Evolutionary conservation across 768 basidiomycete species (phyloP).

Genomic region (Lyophyllum semitale): DNA sequence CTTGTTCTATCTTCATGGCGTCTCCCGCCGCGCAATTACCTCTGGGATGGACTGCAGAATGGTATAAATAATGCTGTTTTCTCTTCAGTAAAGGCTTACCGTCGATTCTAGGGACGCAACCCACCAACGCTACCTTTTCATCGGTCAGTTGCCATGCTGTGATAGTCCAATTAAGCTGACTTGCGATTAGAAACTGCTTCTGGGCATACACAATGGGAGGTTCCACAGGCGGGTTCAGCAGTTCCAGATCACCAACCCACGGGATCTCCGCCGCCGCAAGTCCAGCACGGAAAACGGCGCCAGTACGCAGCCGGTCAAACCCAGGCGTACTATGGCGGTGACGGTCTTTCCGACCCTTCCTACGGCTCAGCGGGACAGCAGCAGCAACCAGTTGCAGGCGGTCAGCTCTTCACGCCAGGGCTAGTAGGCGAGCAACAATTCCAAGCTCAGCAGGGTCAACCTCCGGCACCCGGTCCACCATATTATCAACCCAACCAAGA

Average conservation of each 20-base stretch:
- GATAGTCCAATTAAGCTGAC: conserved; percentile 18
- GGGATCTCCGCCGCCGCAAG: conserved; percentile 47
- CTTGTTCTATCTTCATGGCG: conserved; percentile 39
- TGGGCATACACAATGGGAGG: conserved; percentile 88
- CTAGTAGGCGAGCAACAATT: conserved; percentile 71
- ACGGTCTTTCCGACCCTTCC: conserved; percentile 44
- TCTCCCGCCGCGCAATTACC: conserved; percentile 71
- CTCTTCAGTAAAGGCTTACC: conserved; percentile 14
- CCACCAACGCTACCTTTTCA: conserved; percentile 84
- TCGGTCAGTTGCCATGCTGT: conserved; percentile 58
- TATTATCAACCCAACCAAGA: conserved; percentile 45
- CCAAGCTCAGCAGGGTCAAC: conserved; percentile 58
- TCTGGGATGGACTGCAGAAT: conserved; percentile 92
- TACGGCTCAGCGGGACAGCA: conserved; percentile 40
- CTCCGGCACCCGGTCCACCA: conserved; percentile 30
- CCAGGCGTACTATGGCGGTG: conserved; percentile 77
- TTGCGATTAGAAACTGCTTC: conserved; percentile 72
- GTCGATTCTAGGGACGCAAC: conserved; percentile 65
- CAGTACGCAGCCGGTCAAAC: conserved; percentile 96
- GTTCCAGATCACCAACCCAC: conserved; percentile 40
- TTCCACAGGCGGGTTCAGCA: conserved; percentile 32
- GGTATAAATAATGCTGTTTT: conserved; percentile 47
- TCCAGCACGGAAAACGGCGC: conserved; percentile 65
- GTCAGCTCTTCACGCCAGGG: conserved; percentile 86
- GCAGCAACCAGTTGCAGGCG: conserved; percentile 36